Evolutionary conservation across 257 asterid genomes (phyloP), one percentile per base, ranked within the genome.

Genomic region (Avicennia marina): DNA sequence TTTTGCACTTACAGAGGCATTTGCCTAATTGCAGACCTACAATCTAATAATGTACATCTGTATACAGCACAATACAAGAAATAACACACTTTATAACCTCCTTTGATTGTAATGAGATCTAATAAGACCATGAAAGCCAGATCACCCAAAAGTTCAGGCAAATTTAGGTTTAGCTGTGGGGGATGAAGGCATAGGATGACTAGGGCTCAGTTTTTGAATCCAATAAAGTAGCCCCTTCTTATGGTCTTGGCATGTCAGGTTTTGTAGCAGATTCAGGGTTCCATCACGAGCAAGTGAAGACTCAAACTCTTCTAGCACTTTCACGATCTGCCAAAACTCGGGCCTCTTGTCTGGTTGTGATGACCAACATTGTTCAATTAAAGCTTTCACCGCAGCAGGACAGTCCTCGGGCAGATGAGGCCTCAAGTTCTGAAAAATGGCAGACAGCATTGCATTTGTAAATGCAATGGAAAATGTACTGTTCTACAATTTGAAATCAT

Each of bases 351-450:
- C 89, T 1, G 96, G 90, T 19, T 83, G 80, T 60, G 57, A 48
- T n/a, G 87, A 72, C 98, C 98, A 91, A 38, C 98, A 88, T 62
- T 78, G 94, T 51, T 78, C 94, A 18, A 91, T 81, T 47, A 91
- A 71, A n/a, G 85, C 85, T 72, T 72, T 82, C 90, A 91, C 78
- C 48, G 89, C 89, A 26, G 74, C 78, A 1, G 89, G 82, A 61
- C 95, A 91, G 34, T 64, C 74, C 56, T 5, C 62, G 1, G 95
- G 97, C 20, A 91, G 48, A 26, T 53, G 19, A 25, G 98, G 98
- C 73, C 95, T 79, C 76, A 72, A 36, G 63, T 85, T 80, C 95
- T 89, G 85, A 22, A 70, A 79, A 66, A 63, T 29, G 17, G 1
- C 53, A 68, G 16, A 43, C 7, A 22, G 13, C 4, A 22, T 57